A percentile compares a stretch with the other conserved stretches of the same genome.
Evolutionary conservation across 2,329 filamentous ascomycete species (phyloP).

Genomic region (Colletotrichum sp.): DNA sequence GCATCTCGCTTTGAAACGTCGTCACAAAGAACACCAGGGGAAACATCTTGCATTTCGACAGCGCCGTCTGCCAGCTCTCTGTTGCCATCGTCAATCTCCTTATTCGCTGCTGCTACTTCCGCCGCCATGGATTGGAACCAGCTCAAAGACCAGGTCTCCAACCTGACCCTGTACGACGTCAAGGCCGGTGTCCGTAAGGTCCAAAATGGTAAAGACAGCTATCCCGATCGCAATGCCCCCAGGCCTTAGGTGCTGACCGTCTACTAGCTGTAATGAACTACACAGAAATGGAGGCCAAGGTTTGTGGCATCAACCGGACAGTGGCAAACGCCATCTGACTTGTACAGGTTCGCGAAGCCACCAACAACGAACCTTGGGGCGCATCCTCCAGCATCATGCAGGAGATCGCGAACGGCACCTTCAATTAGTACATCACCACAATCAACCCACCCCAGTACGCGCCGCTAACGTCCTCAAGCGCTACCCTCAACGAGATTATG

Average conservation of each 20-base stretch:
- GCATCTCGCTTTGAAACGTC: conserved; percentile 20
- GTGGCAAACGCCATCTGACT: conserved; percentile 21
- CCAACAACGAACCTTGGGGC: conserved; percentile 99
- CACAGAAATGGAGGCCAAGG: conserved; percentile 87
- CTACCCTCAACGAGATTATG: conserved; percentile 99
- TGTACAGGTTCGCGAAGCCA: conserved; percentile 87
- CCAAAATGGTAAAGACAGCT: conserved; percentile 79
- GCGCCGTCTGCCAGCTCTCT: neutral
- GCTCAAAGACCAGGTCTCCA: conserved; percentile 86
- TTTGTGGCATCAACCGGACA: conserved; percentile 31
- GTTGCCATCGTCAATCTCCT: neutral
- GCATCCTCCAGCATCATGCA: conserved; percentile 87
- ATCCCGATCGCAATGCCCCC: conserved; percentile 6
- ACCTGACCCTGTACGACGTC: conserved; percentile 92
- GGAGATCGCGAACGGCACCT: conserved; percentile 96
- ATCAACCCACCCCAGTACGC: neutral
- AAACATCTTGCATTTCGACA: neutral
- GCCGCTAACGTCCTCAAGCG: conserved; percentile 56
- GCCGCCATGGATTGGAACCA: conserved; percentile 82
- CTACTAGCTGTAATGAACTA: conserved; percentile 93
- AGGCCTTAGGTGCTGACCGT: conserved; percentile 30
- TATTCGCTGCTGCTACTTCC: neutral
- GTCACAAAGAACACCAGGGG: conserved; percentile 9
- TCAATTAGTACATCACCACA: conserved; percentile 79
- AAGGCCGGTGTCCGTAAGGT: conserved; percentile 95